Percentiles rank a stretch among this genome's conserved stretches.
These are phyloP conservation scores for Candida xiaguanensis DNA, from an alignment of 805 yeast species.

Conservation along the genomic window DNA sequence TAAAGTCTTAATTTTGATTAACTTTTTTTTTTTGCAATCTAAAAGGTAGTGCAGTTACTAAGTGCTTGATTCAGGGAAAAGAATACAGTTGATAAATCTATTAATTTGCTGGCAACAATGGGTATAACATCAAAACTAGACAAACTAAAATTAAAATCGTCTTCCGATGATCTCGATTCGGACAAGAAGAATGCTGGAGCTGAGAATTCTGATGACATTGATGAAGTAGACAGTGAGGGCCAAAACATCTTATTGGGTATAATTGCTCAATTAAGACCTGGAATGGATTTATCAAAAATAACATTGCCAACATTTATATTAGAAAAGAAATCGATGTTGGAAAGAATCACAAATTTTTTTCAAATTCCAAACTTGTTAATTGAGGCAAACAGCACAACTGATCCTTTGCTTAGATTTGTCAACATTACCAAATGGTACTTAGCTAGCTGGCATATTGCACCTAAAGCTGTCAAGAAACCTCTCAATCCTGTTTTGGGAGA, in stretches of 20 bases:
- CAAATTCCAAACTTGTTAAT: slow-evolving; percentile 74
- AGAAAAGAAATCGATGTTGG: slow-evolving; percentile 94
- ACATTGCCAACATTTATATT: slow-evolving; percentile 93
- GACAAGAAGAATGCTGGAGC: slow-evolving; percentile 4
- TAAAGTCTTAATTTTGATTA: too few relatives aligned
- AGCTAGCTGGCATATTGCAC: slow-evolving; percentile 97
- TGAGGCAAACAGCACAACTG: slow-evolving; percentile 58
- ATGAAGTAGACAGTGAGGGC: slow-evolving; percentile 87
- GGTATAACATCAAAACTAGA: slow-evolving; percentile 24
- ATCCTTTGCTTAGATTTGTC: slow-evolving; percentile 66
- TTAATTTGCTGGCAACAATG: too few relatives aligned
- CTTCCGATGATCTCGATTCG: slow-evolving; percentile 4
- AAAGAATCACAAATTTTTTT: slow-evolving; percentile 85
- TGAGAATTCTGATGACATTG: slow-evolving; percentile 63
- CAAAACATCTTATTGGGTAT: slow-evolving; percentile 84
- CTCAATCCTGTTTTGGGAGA: slow-evolving; percentile 94
- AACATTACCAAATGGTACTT: slow-evolving; percentile 83
- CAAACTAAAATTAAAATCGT: slow-evolving; percentile 14
- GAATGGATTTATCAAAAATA: slow-evolving; percentile 83
- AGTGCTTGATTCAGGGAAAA: too few relatives aligned
- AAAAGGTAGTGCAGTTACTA: too few relatives aligned
- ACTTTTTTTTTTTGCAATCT: too few relatives aligned
- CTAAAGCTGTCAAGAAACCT: slow-evolving; percentile 97
- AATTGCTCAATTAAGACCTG: slow-evolving; percentile 88
- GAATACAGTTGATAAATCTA: too few relatives aligned